Percentiles rank a stretch among this genome's conserved stretches.
Conservation (phyloP, 352 stramenopile species). For the Chrysophaeum taylorii region DNA sequence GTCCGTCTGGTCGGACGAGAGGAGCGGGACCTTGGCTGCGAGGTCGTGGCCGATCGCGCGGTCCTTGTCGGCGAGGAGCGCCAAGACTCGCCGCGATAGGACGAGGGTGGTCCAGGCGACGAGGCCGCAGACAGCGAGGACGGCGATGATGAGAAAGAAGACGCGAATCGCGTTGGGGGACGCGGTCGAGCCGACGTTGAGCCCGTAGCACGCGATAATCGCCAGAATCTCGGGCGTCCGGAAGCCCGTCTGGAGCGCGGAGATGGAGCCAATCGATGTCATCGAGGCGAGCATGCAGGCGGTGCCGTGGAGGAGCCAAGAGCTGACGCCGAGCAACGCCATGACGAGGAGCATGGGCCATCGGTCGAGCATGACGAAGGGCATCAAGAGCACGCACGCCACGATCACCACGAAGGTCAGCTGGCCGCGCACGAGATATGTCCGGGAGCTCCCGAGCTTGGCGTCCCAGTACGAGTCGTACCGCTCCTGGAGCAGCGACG, state of each 20-base stretch:
- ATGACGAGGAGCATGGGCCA: neutral
- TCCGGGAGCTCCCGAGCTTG: neutral
- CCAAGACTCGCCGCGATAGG: neutral
- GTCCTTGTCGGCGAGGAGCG: neutral
- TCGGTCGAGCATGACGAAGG: neutral
- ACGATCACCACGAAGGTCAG: neutral
- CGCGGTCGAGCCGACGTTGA: neutral
- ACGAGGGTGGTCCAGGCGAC: neutral
- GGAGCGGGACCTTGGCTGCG: neutral
- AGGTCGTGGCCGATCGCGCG: neutral
- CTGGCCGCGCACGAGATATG: neutral
- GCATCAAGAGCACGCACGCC: neutral
- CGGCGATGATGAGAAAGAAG: neutral
- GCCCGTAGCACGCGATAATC: neutral
- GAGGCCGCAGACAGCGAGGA: neutral
- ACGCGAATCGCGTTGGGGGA: neutral
- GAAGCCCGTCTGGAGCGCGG: conserved; percentile 2
- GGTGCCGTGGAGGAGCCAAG: neutral
- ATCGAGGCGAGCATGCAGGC: neutral
- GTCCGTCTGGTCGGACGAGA: neutral
- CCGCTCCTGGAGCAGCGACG: neutral
- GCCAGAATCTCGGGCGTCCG: neutral
- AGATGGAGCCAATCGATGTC: neutral
- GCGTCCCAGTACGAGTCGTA: neutral
- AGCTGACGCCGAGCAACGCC: neutral